Percentiles rank a stretch among this genome's conserved stretches.
Evolutionary conservation across 1,139 yeast species (phyloP).

Genomic region (Candida dubliniensis): DNA sequence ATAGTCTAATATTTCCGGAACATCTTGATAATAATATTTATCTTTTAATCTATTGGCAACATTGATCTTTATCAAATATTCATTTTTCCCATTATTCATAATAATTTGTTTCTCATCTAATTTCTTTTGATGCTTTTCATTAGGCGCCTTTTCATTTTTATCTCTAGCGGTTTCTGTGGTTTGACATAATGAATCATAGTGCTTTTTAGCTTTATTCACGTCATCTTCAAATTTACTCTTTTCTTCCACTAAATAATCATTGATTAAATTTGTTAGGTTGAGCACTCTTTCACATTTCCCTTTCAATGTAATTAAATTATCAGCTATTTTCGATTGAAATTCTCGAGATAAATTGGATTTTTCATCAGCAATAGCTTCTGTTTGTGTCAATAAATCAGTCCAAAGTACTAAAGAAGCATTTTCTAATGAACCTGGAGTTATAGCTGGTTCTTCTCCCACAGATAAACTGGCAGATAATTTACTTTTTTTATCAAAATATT

Average conservation of each 20-base stretch:
- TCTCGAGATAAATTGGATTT: constrained; percentile 62
- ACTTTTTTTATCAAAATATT: constrained; percentile 77
- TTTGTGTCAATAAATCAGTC: constrained; percentile 84
- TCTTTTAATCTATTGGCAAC: constrained; percentile 90
- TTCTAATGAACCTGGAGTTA: constrained; percentile 95
- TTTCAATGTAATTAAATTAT: constrained; percentile 58
- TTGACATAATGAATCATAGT: constrained; percentile 78
- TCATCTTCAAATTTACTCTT: constrained; percentile 64
- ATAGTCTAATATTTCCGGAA: constrained; percentile 87
- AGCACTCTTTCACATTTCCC: constrained; percentile 55
- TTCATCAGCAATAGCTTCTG: constrained; percentile 78
- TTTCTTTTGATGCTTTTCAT: constrained; percentile 60
- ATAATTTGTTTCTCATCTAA: constrained; percentile 64
- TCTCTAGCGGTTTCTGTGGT: constrained; percentile 78
- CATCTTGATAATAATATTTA: constrained; percentile 88
- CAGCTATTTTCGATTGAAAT: constrained; percentile 59
- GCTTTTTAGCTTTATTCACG: constrained; percentile 67
- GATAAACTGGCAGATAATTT: constrained; percentile 64
- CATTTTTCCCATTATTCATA: constrained; percentile 86
- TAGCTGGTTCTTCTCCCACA: constrained; percentile 88
- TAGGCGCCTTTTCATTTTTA: constrained; percentile 59
- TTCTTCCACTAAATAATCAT: constrained; percentile 57
- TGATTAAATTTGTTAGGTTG: constrained; percentile 56
- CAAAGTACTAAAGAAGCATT: constrained; percentile 92
- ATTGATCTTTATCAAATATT: constrained; percentile 75